Evolutionary conservation across 2,329 filamentous ascomycete species (phyloP), one percentile per base, ranked within the genome.

Genomic region (Verticillium tricorpus): DNA sequence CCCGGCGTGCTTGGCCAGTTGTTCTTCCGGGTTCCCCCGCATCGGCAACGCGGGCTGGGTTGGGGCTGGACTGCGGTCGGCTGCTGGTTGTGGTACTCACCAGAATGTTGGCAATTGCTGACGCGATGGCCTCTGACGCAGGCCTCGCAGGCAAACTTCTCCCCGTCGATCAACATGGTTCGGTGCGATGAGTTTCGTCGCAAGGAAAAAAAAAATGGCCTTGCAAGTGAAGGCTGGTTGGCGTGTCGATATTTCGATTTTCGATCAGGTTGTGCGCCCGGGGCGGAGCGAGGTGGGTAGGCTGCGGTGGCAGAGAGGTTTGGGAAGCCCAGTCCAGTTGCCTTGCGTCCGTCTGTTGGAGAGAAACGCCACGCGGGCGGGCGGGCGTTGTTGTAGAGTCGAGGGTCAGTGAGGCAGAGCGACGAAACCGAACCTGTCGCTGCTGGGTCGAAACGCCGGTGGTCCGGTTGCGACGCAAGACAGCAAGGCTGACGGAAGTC

Each of bases 41-140:
- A 22, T 22, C n/a, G 40, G 40, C 31, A 37, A 35, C 6, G 12
- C 19, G 25, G 28, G 25, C 28, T 25, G 25, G 50, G 58, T 54
- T 39, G 37, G 25, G 28, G 25, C 28, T 25, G 25, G 50, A 54
- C 58, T 39, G 31, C 25, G 50, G 45, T 22, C 39, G 31, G 12
- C 57, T 50, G 70, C 70, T 22, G 3, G 45, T 50, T 3, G 15
- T 69, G 71, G 69, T 66, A 85, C 91, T 82, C 87, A 97, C 93
- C 93, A 76, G 87, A 86, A 78, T 99, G 95, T 77, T 94, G 92
- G 83, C 95, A 99, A 76, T 95, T 97, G 89, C 93, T 98, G 75
- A 99, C 95, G 75, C 95, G 92, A 82, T 99, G 95, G 74, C 95
- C 95, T 78, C 95, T 91, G 76, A 99, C 93, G 81, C 95, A 99